phyloP scores from a whole-genome alignment of 2,329 filamentous ascomycete genomes.

The Exophiala bonariae region DNA sequence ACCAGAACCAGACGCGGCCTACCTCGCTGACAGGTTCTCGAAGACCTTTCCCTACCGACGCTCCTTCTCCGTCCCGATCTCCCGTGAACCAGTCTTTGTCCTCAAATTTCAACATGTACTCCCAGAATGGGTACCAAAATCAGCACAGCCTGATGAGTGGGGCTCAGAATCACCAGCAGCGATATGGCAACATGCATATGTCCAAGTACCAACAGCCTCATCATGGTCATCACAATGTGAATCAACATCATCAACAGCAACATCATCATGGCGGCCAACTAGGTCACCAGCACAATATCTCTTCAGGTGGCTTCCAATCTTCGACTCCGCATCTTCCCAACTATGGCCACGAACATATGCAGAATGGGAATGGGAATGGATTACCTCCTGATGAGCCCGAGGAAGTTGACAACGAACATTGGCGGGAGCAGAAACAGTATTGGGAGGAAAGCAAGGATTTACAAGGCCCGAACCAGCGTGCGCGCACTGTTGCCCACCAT shows the following conservation, averaged over 20 bases:
- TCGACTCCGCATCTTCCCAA: constrained; percentile 59
- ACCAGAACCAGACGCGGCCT: constrained; percentile 44
- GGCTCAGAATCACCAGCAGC: constrained; percentile 47
- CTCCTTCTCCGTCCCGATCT: constrained; percentile 50
- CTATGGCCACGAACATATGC: constrained; percentile 48
- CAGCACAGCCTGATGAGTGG: constrained; percentile 54
- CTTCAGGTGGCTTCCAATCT: constrained; percentile 45
- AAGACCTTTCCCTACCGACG: constrained; percentile 46
- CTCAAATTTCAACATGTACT: constrained; percentile 49
- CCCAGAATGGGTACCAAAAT: constrained; percentile 44
- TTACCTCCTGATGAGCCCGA: constrained; percentile 57
- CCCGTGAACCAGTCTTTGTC: constrained; percentile 44
- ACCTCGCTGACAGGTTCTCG: constrained; percentile 46
- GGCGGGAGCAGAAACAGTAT: constrained; percentile 82
- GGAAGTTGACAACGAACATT: constrained; percentile 69
- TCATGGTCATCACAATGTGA: constrained; percentile 43
- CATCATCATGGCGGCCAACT: constrained; percentile 39
- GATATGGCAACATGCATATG: constrained; percentile 49
- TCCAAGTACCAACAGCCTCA: constrained; percentile 50
- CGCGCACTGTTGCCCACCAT: constrained; percentile 47
- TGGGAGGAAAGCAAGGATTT: constrained; percentile 72
- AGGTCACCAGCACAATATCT: constrained; percentile 52
- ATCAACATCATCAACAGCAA: constrained; percentile 39
- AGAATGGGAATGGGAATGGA: constrained; percentile 58
- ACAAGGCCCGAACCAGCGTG: constrained; percentile 71